Evolutionary conservation across 768 basidiomycete species (phyloP).

Genomic region (Tylopilus cervinicoccineus): DNA sequence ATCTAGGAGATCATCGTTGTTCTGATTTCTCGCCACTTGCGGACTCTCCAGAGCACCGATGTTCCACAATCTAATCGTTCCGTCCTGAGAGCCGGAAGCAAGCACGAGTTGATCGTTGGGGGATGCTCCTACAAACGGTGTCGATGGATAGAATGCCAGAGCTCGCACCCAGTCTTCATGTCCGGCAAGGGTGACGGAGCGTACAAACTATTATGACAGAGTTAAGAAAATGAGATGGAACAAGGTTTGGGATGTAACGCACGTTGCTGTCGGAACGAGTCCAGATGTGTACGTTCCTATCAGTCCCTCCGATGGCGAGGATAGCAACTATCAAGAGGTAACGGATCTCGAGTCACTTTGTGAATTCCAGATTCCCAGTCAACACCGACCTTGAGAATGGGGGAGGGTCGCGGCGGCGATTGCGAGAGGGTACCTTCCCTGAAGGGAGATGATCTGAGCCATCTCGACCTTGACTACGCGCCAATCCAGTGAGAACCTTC

Average conservation of each 20-base stretch:
- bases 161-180: conserved; percentile 96
- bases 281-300: conserved; percentile 74
- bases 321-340: conserved; percentile 44
- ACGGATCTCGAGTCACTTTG: neutral
- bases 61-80: conserved; percentile 90
- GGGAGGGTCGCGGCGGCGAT: conserved; percentile 65
- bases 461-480: conserved; percentile 36
- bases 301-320: conserved; percentile 84
- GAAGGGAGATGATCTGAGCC: conserved; percentile 57
- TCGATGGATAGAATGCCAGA: conserved; percentile 57
- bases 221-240: no score
- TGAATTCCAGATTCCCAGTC: conserved; percentile 8
- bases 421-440: conserved; percentile 72
- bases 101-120: conserved; percentile 53
- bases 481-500: conserved; percentile 1
- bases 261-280: conserved; percentile 59
- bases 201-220: conserved; percentile 51
- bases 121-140: conserved; percentile 13
- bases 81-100: conserved; percentile 95
- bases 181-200: conserved; percentile 60
- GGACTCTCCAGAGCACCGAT: conserved; percentile 47
- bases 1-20: conserved; percentile 75
- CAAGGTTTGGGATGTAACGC: no score
- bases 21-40: conserved; percentile 7
- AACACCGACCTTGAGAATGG: conserved; percentile 51